These are phyloP conservation scores for Astragalus membranaceus DNA, from an alignment of 306 rosid species.

Conservation along the genomic window DNA sequence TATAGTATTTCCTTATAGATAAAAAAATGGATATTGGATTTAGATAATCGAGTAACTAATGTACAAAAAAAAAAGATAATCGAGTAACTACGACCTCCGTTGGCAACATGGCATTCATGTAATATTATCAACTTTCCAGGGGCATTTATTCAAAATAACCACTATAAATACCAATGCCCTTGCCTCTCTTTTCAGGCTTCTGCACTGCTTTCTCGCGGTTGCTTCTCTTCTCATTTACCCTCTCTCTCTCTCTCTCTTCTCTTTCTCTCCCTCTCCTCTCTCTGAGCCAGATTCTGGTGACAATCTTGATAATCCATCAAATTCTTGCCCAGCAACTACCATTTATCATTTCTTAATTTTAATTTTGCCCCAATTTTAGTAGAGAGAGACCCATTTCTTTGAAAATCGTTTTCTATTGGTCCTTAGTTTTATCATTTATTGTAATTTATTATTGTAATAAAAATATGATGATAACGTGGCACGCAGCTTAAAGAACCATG, in stretches of 20 bases:
- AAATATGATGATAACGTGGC: slow-evolving; percentile 40
- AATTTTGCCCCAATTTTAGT: background rate
- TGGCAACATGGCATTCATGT: background rate
- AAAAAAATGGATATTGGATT: too few relatives aligned
- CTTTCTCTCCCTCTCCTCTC: too few relatives aligned
- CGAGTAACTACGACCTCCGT: background rate
- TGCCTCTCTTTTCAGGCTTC: background rate
- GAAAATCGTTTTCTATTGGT: background rate
- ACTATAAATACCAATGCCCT: slow-evolving; percentile 14
- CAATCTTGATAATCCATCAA: too few relatives aligned
- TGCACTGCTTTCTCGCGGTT: background rate
- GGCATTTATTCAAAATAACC: background rate
- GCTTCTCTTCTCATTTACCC: too few relatives aligned
- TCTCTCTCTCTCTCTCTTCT: background rate
- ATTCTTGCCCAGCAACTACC: background rate
- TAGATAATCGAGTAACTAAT: too few relatives aligned
- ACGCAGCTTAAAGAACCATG: slow-evolving; percentile 33
- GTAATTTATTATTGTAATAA: background rate
- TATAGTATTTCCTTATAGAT: too few relatives aligned
- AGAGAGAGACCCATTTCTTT: background rate
- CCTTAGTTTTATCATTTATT: too few relatives aligned
- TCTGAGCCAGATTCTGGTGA: too few relatives aligned
- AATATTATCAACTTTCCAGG: background rate
- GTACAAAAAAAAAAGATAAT: background rate
- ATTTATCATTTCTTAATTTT: background rate